These are phyloP conservation scores for Galerina marginata DNA, from an alignment of 768 basidiomycete genomes.

Conservation along the genomic window DNA sequence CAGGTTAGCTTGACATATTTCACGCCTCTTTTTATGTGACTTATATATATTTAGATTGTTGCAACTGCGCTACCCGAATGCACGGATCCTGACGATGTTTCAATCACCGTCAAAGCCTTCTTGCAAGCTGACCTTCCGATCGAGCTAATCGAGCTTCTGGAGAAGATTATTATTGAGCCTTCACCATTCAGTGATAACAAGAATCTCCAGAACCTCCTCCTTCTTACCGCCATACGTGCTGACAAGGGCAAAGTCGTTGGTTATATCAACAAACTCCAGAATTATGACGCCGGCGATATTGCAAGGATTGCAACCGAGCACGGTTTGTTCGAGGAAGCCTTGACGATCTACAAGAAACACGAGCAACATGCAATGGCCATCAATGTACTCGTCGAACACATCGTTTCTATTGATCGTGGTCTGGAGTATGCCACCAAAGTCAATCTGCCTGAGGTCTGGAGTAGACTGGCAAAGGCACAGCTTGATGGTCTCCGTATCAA, in stretches of 20 bases:
- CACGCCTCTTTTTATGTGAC: not conserved
- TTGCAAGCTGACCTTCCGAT: conserved; percentile 95
- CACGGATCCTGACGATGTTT: conserved; percentile 98
- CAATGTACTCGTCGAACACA: conserved; percentile 97
- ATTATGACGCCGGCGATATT: conserved; percentile 94
- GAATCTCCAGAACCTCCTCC: conserved; percentile 92
- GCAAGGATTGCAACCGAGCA: conserved; percentile 97
- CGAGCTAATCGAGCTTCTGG: conserved; percentile 94
- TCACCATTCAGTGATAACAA: conserved; percentile 98
- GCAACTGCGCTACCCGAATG: conserved; percentile 96
- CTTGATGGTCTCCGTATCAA: conserved; percentile 98
- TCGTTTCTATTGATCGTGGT: conserved; percentile 96
- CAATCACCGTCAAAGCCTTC: conserved; percentile 98
- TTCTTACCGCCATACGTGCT: conserved; percentile 94
- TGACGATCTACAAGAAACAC: conserved; percentile 98
- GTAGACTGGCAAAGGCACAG: conserved; percentile 96
- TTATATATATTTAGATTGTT: conserved; percentile 62
- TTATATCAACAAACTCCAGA: conserved; percentile 96
- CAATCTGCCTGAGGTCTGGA: conserved; percentile 97
- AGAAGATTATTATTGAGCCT: conserved; percentile 98
- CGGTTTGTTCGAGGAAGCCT: conserved; percentile 93
- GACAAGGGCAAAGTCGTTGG: conserved; percentile 98
- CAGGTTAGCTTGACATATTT: conserved; percentile 56
- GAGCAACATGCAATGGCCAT: conserved; percentile 95
- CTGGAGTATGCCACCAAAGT: conserved; percentile 96